Evolutionary conservation across 805 yeast genomes (phyloP).

Genomic region (Saccharomycopsis selenospora): DNA sequence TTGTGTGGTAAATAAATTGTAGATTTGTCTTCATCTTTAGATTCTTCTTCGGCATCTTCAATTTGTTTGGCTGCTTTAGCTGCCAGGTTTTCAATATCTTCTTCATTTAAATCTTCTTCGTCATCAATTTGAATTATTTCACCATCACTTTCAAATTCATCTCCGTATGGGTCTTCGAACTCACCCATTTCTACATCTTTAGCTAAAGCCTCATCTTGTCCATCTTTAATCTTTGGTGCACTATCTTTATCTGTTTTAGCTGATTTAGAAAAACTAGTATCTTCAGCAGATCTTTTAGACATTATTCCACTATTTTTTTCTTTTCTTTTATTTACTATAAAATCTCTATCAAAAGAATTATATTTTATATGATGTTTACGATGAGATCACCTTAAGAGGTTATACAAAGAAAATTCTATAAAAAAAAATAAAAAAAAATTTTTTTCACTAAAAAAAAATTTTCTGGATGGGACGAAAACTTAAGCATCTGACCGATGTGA

Average conservation of each 20-base stretch:
- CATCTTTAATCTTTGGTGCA: slow-evolving; percentile 35
- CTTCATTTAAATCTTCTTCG: slow-evolving; percentile 40
- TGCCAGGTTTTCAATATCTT: slow-evolving; percentile 25
- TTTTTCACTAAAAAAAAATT: too few species aligned
- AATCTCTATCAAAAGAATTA: too few species aligned
- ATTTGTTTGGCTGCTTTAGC: slow-evolving; percentile 21
- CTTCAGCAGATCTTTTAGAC: slow-evolving; percentile 47
- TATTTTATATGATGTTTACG: too few species aligned
- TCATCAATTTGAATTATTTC: slow-evolving; percentile 79
- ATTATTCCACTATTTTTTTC: slow-evolving; percentile 24
- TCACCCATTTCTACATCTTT: slow-evolving; percentile 65
- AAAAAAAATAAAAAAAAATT: too few species aligned
- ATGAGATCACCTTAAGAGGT: too few species aligned
- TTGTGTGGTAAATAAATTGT: slow-evolving; percentile 77
- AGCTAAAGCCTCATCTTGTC: slow-evolving; percentile 29
- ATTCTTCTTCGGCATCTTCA: slow-evolving; percentile 25
- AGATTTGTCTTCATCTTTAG: slow-evolving; percentile 31
- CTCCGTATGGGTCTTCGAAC: slow-evolving; percentile 84
- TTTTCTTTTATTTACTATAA: too few species aligned
- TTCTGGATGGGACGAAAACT: too few species aligned
- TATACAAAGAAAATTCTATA: too few species aligned
- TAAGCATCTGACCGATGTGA: too few species aligned
- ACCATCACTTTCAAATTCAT: slow-evolving; percentile 87
- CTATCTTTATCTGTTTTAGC: slow-evolving; percentile 33
- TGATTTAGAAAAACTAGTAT: slow-evolving; percentile 26